Evolutionary conservation across 352 stramenopile genomes (phyloP).

Genomic region (Phytophthora cryptogea): DNA sequence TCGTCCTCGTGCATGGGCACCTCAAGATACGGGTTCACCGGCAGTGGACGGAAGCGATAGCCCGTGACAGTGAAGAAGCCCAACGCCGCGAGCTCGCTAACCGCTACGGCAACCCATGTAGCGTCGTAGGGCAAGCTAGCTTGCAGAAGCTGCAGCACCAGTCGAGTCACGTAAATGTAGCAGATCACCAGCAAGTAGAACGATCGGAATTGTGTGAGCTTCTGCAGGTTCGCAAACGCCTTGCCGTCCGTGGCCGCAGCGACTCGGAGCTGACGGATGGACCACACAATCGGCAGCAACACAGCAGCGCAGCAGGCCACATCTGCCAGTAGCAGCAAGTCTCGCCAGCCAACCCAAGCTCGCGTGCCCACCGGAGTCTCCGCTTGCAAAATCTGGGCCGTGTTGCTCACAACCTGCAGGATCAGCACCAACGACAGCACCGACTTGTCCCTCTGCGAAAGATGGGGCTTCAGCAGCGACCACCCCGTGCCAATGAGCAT

Average conservation of each 20-base stretch:
- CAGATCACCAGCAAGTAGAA: slow-evolving; percentile 97
- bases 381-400: slow-evolving; percentile 90
- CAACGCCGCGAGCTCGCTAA: slow-evolving; percentile 82
- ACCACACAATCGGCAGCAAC: slow-evolving; percentile 97
- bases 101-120: slow-evolving; percentile 68
- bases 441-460: slow-evolving; percentile 93
- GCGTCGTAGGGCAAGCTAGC: slow-evolving; percentile 92
- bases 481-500: slow-evolving; percentile 97
- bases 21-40: slow-evolving; percentile 93
- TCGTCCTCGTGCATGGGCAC: slow-evolving; percentile 75
- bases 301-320: slow-evolving; percentile 97
- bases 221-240: slow-evolving; percentile 85
- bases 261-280: slow-evolving; percentile 82
- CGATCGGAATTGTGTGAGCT: slow-evolving; percentile 95
- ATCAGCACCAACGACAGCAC: slow-evolving; percentile 94
- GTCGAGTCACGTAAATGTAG: slow-evolving; percentile 99
- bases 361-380: slow-evolving; percentile 81
- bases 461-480: slow-evolving; percentile 96
- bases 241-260: slow-evolving; percentile 90
- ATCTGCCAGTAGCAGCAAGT: slow-evolving; percentile 95
- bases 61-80: slow-evolving; percentile 94
- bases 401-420: slow-evolving; percentile 95
- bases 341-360: slow-evolving; percentile 73
- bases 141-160: slow-evolving; percentile 94
- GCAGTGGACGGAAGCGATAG: slow-evolving; percentile 90